These are phyloP conservation scores for Cutaneotrichosporon spelunceum DNA, from an alignment of 1,284 basidiomycete genomes.

Conservation along the genomic window DNA sequence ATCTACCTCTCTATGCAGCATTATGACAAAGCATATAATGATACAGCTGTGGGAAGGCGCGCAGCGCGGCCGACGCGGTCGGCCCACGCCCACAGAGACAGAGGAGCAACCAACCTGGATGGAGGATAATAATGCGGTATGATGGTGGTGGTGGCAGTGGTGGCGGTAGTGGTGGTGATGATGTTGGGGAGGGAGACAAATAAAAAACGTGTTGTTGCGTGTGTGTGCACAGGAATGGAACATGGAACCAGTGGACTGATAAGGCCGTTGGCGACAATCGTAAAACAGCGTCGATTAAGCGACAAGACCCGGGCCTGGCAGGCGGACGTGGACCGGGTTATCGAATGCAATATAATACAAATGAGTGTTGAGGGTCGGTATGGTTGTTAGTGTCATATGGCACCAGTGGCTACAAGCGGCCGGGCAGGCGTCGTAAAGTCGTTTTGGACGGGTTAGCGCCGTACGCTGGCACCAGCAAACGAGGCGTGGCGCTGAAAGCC, in stretches of 20 bases:
- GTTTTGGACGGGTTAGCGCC: background rate
- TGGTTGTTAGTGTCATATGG: background rate
- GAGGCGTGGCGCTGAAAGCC: constrained; percentile 20
- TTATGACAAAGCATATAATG: constrained; percentile 9
- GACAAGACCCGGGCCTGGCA: constrained; percentile 2
- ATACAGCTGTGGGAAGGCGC: constrained; percentile 15
- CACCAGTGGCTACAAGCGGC: background rate
- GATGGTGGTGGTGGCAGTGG: background rate
- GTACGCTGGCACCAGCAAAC: constrained; percentile 19
- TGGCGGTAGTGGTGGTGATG: background rate
- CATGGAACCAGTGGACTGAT: background rate
- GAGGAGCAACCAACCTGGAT: background rate
- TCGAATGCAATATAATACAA: constrained; percentile 3
- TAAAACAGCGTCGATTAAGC: background rate
- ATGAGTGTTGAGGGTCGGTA: constrained; percentile 7
- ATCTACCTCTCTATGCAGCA: constrained; percentile 12
- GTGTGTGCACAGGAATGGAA: background rate
- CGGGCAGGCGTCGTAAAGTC: background rate
- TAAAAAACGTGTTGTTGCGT: background rate
- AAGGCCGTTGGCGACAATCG: background rate
- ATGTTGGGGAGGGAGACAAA: background rate
- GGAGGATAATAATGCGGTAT: constrained; percentile 7
- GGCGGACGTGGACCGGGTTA: constrained; percentile 4
- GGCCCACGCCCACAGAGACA: background rate
- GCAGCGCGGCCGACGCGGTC: constrained; percentile 7